Percentiles rank a stretch among this genome's conserved stretches.
Evolutionary conservation across 1,284 basidiomycete genomes (phyloP).

Genomic region (Boletellus sp.): DNA sequence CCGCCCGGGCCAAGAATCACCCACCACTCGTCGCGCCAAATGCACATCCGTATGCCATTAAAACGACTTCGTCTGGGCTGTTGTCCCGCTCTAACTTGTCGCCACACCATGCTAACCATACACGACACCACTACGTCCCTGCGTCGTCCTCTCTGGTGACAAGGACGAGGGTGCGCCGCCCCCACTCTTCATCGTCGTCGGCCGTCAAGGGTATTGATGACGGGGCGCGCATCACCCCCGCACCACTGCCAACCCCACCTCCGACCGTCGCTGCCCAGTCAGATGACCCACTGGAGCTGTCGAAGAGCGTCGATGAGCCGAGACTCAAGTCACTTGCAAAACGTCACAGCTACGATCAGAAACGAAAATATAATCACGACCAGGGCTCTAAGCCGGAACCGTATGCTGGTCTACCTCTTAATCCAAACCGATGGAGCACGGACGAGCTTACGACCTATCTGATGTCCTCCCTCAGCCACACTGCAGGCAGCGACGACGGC

Average conservation of each 20-base stretch:
- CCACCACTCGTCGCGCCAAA: conserved; percentile 25
- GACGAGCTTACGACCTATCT: conserved; percentile 27
- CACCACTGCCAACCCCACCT: conserved; percentile 19
- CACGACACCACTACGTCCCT: conserved; percentile 33
- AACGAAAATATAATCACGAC: not conserved
- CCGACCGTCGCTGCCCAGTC: not conserved
- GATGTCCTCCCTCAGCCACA: conserved; percentile 6
- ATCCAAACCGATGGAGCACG: conserved; percentile 29
- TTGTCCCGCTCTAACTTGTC: conserved; percentile 37
- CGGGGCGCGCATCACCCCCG: conserved; percentile 4
- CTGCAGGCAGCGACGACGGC: not conserved
- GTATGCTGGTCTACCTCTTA: conserved; percentile 14
- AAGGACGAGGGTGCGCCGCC: conserved; percentile 15
- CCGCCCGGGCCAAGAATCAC: conserved; percentile 12
- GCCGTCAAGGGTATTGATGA: conserved; percentile 3
- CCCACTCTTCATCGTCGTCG: conserved; percentile 26
- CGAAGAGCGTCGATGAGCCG: not conserved
- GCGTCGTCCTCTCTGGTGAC: conserved; percentile 11
- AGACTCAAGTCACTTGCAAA: conserved; percentile 1
- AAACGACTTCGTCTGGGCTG: conserved; percentile 38
- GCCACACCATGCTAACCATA: conserved; percentile 23
- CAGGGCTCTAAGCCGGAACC: not conserved
- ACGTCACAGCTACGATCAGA: conserved; percentile 2
- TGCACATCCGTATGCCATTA: conserved; percentile 38
- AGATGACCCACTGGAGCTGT: not conserved